phyloP scores from a whole-genome alignment of 1,284 basidiomycete species.

The Macrocystidia cucumis region DNA sequence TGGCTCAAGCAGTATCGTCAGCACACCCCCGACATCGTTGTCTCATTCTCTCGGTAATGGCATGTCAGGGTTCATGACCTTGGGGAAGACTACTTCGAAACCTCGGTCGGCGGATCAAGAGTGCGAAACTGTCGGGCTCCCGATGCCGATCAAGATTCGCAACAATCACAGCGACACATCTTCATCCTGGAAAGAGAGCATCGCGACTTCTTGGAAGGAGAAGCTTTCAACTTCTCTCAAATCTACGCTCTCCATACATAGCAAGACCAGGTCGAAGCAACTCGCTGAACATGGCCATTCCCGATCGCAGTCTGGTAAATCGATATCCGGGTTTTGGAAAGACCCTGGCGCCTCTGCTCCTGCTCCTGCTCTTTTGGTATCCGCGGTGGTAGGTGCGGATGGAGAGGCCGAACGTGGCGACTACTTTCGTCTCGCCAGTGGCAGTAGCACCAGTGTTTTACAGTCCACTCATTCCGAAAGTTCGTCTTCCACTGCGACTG shows the following conservation, averaged over 20 bases:
- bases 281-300: slow-evolving; percentile 20
- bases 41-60: slow-evolving; percentile 36
- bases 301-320: slow-evolving; percentile 26
- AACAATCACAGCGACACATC: slow-evolving; percentile 23
- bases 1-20: slow-evolving; percentile 35
- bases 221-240: slow-evolving; percentile 28
- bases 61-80: slow-evolving; percentile 31
- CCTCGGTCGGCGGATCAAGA: slow-evolving; percentile 5
- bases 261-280: slow-evolving; percentile 17
- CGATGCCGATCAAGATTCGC: slow-evolving; percentile 19
- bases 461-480: too few relatives aligned
- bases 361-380: slow-evolving; percentile 41
- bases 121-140: too few relatives aligned
- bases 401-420: slow-evolving; percentile 26
- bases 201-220: slow-evolving; percentile 27
- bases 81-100: slow-evolving; percentile 20
- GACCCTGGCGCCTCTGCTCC: slow-evolving; percentile 41
- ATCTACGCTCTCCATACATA: slow-evolving; percentile 20
- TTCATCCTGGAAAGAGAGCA: slow-evolving; percentile 26
- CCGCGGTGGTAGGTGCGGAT: slow-evolving; percentile 33
- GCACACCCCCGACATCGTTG: slow-evolving; percentile 52
- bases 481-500: slow-evolving; percentile 32
- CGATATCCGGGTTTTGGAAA: slow-evolving; percentile 33
- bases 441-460: slow-evolving; percentile 10
- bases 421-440: slow-evolving; percentile 20